Evolutionary conservation across 768 basidiomycete genomes (phyloP), one percentile per base, ranked within the genome.

Genomic region (Boletus pseudopeckii): DNA sequence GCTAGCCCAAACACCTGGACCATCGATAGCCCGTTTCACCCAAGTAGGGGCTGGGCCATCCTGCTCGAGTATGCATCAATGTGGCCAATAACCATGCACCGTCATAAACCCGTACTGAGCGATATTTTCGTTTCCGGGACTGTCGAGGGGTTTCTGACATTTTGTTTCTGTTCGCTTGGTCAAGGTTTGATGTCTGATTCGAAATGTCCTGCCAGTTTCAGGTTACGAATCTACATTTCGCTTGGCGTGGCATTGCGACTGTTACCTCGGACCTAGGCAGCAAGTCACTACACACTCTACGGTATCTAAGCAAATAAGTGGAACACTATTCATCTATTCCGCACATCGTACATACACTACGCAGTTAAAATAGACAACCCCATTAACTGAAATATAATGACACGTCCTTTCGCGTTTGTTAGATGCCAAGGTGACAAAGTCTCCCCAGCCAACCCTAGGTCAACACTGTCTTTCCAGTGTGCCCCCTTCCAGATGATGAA

Each of bases 1-100:
- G 62, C 85, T 90, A 10, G 83, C 87, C 90, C 91, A 93, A 18
- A 93, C 72, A 17, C 91, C 90, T 18, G 91, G 91, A 9, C 91
- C 91, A 55, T 88, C 86, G 53, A 92, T 79, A 24, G 74, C 69
- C 40, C 80, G 72, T 67, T 82, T 88, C 20, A 72, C 77, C 84
- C 85, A 86, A 28, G 84, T 77, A 17, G 83, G 78, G 3, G 81
- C 81, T 30, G 62, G 37, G 6, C 86, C 86, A 61, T 88, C 85
- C 86, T 88, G 58, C 11, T 38, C 30, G 18, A 38, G 30, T 10
- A 30, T 24, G 34, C 22, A 24, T 66, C 46, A 55, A 46, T 33
- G 15, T 45, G 22, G 34, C 24, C 39, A 17, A 33, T n/a, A 18
- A 36, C 7, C 36, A 50, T 54, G 48, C 32, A 49, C n/a, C 4